These are phyloP conservation scores for Aegilops sharonensis DNA, from an alignment of 176 grass and related monocot species.

Conservation along the genomic window DNA sequence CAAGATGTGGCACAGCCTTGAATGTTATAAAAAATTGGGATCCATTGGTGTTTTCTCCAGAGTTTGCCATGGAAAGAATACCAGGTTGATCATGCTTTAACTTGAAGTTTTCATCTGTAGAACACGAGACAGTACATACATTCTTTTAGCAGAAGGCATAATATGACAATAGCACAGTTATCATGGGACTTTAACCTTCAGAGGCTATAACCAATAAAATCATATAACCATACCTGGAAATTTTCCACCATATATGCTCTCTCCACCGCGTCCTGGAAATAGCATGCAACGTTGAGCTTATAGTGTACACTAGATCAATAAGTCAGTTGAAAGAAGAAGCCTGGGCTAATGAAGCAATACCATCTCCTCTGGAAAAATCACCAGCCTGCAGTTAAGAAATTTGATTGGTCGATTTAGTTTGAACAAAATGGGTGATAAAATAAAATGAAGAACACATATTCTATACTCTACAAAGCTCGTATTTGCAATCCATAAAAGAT, in stretches of 20 bases:
- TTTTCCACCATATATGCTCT: conserved; percentile 85
- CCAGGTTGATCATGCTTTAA: conserved; percentile 67
- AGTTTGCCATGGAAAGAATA: conserved; percentile 72
- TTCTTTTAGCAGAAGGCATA: conserved; percentile 22
- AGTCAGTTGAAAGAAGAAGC: conserved; percentile 85
- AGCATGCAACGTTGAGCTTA: conserved; percentile 65
- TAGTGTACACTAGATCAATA: conserved; percentile 69
- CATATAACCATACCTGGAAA: conserved; percentile 54
- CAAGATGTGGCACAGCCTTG: conserved; percentile 50
- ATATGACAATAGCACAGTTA: not conserved
- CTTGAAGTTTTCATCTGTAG: conserved; percentile 74
- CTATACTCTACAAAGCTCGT: not conserved
- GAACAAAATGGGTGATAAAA: not conserved
- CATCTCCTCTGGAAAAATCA: conserved; percentile 81
- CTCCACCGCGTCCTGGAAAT: conserved; percentile 89
- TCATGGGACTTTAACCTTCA: not conserved
- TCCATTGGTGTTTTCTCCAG: conserved; percentile 55
- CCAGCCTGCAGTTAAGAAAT: conserved; percentile 56
- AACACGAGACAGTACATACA: conserved; percentile 17
- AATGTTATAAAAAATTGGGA: conserved; percentile 79
- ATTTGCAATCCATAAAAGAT: conserved; percentile 20
- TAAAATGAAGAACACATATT: not conserved
- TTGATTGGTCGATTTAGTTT: conserved; percentile 21
- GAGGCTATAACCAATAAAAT: not conserved
- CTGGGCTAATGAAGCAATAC: conserved; percentile 76